Evolutionary conservation across 768 basidiomycete species (phyloP), one percentile per base, ranked within the genome.

Genomic region (Boletus tylopilopsis): DNA sequence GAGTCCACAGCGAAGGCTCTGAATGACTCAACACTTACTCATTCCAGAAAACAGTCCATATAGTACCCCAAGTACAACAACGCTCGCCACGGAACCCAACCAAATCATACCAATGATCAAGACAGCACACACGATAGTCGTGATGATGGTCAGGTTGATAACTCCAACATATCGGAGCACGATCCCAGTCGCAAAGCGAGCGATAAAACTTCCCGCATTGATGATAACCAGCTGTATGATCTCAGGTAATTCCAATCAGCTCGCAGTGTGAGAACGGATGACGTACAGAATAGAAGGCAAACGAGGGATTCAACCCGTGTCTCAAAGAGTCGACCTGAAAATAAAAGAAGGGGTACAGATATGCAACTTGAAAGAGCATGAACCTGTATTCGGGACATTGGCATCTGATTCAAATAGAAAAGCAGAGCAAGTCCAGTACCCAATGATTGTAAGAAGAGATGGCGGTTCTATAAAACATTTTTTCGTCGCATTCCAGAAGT

Each of bases 211-310:
- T 1, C 73, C 68, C 2, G 61, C 78, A 56, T 83, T 82, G 23
- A 82, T 53, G 22, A 85, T 76, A 6, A 77, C 71, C 21, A 84
- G 61, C 75, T 82, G 42, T 30, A 30, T 13, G 12, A 46, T 40
- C 5, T 27, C 7, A n/a, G 32, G 54, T n/a, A n/a, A n/a, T n/a
- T n/a, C n/a, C 42, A 62, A 42, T 16, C 13, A 13, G 12, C 15
- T 24, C 4, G 6, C 15, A 35, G 13, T 42, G 1, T 27, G 12
- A 24, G 7, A 30, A 42, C 3, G 11, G 32, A 30, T 13, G 11
- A 53, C 64, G 25, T 47, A 81, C 82, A 19, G 73, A 73, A 56
- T 82, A 82, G 54, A 83, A 83, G 0, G 82, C 74, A 15, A 85
- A 66, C 21, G 63, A 64, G 2, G 67, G 47, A 35, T 65, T 57